Evolutionary conservation across 2,329 filamentous ascomycete species (phyloP).

Genomic region (Microdochium bolleyi): DNA sequence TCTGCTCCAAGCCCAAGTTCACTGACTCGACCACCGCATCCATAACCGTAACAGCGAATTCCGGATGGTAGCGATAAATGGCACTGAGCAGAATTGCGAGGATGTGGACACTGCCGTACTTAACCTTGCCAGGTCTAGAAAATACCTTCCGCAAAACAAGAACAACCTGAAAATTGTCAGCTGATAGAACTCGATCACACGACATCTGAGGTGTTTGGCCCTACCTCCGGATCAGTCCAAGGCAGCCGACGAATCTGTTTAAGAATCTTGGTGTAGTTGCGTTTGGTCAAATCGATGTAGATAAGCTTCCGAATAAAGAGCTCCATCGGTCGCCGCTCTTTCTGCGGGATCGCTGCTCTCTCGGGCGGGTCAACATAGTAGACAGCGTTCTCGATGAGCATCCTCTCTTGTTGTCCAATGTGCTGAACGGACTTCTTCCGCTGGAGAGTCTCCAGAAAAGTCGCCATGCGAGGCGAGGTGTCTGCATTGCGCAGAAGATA

Average conservation of each 20-base stretch:
- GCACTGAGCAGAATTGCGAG: constrained; percentile 84
- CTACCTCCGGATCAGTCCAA: constrained; percentile 86
- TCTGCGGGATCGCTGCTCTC: constrained; percentile 89
- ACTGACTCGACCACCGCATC: constrained; percentile 88
- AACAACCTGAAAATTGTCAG: constrained; percentile 46
- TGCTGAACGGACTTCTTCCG: constrained; percentile 95
- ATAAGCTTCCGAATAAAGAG: constrained; percentile 88
- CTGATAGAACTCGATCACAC: constrained; percentile 2
- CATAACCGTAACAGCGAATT: constrained; percentile 84
- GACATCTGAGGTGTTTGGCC: constrained; percentile 3
- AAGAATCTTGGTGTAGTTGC: constrained; percentile 86
- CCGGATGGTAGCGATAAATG: constrained; percentile 83
- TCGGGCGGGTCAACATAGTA: constrained; percentile 97
- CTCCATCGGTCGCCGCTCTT: constrained; percentile 89
- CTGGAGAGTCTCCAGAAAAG: constrained; percentile 89
- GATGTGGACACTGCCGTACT: constrained; percentile 93
- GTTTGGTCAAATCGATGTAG: constrained; percentile 89
- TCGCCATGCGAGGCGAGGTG: constrained; percentile 85
- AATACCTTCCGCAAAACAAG: constrained; percentile 81
- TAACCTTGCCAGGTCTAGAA: constrained; percentile 92
- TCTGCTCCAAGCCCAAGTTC: constrained; percentile 80
- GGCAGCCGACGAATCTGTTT: constrained; percentile 93
- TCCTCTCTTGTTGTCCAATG: constrained; percentile 89
- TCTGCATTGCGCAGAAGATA: constrained; percentile 90
- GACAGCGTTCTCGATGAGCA: constrained; percentile 96